Base-by-base conservation (phyloP, 2,329 filamentous ascomycete genomes). In the Fusarium sulawesiense region DNA sequence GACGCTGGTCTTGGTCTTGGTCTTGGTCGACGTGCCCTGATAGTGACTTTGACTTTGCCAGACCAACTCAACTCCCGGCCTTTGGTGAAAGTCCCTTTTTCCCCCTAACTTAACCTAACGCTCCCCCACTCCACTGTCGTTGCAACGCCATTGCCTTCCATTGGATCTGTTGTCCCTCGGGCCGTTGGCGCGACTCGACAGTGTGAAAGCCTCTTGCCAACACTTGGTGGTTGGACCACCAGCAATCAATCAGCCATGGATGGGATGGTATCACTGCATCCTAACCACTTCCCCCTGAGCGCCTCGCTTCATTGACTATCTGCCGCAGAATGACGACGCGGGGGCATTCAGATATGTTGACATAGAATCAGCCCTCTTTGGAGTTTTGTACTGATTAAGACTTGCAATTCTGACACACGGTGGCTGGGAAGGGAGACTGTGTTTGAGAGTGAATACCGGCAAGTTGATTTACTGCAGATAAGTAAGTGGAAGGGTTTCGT, bases 171-270 rank as follows among this genome's bases (percentile, higher is more conserved):
- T 60, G 48, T 58, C 60, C 60, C 72, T 73, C 73, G 73, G 73
- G 73, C 73, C 73, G 73, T 75, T 75, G 68, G 64, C 59, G 66
- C 71, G 67, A 55, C 60, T 73, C 53, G 57, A 70, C 73, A 74
- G 73, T 75, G 73, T 73, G 71, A 69, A 69, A 60, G 61, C 48
- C 37, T 44, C 42, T 59, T 58, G 48, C 47, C 42, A 55, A 47
- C 73, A 75, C 73, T 71, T 75, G 73, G 73, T 75, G 73, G 66
- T 65, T 56, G 56, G 69, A 61, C 69, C 57, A 44, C 32, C 56
- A 49, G 48, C 57, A 47, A 53, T 53, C 34, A 53, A 44, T 44
- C 20, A 23, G 12, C 7, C 32, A 64, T 66, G 72, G 65, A 65
- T 63, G 53, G 49, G 61, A 61, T 70, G 70, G 69, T 73, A 69